These are phyloP conservation scores for Globisporangium iwayamae DNA, from an alignment of 352 stramenopile species.

Conservation along the genomic window DNA sequence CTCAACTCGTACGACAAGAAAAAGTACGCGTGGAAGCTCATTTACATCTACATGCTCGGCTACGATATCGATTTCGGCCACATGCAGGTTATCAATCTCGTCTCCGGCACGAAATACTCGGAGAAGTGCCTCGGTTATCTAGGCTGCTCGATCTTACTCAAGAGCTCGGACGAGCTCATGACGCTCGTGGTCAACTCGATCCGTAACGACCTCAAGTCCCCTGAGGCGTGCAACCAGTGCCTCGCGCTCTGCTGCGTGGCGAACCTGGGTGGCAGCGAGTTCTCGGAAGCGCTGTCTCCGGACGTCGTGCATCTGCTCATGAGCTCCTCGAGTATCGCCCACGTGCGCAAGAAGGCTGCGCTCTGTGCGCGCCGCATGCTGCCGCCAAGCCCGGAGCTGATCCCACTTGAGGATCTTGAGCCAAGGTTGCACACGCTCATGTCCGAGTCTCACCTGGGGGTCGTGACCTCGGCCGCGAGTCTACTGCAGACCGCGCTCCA, in stretches of 20 bases:
- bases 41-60: conserved; percentile 99
- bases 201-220: conserved; percentile 92
- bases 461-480: conserved; percentile 91
- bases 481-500: conserved; percentile 90
- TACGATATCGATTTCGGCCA: conserved; percentile 99
- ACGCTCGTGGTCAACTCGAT: conserved; percentile 96
- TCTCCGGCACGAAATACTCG: conserved; percentile 91
- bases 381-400: conserved; percentile 90
- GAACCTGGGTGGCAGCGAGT: conserved; percentile 93
- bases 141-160: conserved; percentile 94
- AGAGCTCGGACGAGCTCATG: conserved; percentile 85
- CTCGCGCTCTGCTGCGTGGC: conserved; percentile 95
- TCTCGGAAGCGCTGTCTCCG: conserved; percentile 92
- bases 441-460: conserved; percentile 91
- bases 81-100: conserved; percentile 96
- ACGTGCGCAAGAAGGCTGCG: conserved; percentile 97
- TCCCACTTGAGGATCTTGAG: conserved; percentile 82
- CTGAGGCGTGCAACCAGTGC: conserved; percentile 86
- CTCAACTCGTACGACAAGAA: conserved; percentile 97
- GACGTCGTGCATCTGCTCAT: conserved; percentile 94
- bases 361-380: conserved; percentile 93
- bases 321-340: conserved; percentile 87
- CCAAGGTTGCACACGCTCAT: conserved; percentile 73
- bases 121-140: conserved; percentile 97
- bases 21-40: conserved; percentile 99